phyloP scores from a whole-genome alignment of 352 stramenopile genomes.

The Aphanomyces euteiches region DNA sequence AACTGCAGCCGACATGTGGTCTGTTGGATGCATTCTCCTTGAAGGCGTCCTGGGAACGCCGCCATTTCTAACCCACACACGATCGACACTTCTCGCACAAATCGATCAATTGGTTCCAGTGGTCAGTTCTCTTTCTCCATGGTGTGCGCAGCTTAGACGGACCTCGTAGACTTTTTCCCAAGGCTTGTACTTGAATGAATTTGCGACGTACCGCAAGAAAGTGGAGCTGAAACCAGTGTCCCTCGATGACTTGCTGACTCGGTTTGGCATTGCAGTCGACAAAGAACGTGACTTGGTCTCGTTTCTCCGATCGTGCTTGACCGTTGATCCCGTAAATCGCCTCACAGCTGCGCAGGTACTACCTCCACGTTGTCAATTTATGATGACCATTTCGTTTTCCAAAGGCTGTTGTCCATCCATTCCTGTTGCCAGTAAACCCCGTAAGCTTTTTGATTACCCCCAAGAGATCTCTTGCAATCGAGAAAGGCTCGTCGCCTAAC shows the following conservation, averaged over 20 bases:
- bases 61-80: slow-evolving; percentile 43
- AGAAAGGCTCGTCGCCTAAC: not conserved
- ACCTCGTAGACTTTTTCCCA: slow-evolving; percentile 2
- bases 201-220: not conserved
- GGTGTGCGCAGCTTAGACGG: not conserved
- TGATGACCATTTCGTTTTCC: slow-evolving; percentile 23
- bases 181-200: slow-evolving; percentile 5
- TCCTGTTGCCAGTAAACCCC: slow-evolving; percentile 65
- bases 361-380: not conserved
- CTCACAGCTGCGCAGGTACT: slow-evolving; percentile 37
- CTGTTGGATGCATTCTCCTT: slow-evolving; percentile 62
- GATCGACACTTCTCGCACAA: slow-evolving; percentile 6
- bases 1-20: slow-evolving; percentile 74
- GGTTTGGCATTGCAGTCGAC: slow-evolving; percentile 16
- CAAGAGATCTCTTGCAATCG: slow-evolving; percentile 12
- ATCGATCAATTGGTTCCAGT: slow-evolving; percentile 24
- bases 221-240: not conserved
- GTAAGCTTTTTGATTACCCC: slow-evolving; percentile 43
- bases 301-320: slow-evolving; percentile 53
- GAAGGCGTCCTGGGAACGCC: slow-evolving; percentile 55
- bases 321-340: slow-evolving; percentile 45
- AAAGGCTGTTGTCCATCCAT: slow-evolving; percentile 60
- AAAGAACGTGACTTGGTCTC: slow-evolving; percentile 38
- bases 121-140: not conserved
- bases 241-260: slow-evolving; percentile 1